These are phyloP conservation scores for Dactylellina leptospora DNA, from an alignment of 2,329 filamentous ascomycete genomes.

Conservation along the genomic window DNA sequence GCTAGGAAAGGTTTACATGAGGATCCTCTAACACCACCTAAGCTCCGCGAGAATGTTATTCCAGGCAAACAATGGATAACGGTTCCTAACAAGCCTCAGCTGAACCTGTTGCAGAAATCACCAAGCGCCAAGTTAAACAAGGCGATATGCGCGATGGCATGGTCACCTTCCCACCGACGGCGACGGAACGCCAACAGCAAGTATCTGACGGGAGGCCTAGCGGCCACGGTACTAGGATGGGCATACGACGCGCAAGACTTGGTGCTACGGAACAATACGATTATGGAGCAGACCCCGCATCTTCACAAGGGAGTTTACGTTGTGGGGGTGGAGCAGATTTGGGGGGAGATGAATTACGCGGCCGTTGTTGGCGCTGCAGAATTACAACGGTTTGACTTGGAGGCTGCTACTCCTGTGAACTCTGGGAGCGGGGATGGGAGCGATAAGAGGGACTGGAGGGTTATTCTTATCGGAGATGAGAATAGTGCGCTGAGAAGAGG, in stretches of 20 bases:
- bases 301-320: slow-evolving; percentile 9
- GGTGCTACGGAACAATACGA: slow-evolving; percentile 42
- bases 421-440: not conserved
- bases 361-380: slow-evolving; percentile 25
- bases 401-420: slow-evolving; percentile 2
- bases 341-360: slow-evolving; percentile 48
- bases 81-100: slow-evolving; percentile 42
- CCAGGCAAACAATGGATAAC: slow-evolving; percentile 33
- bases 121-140: slow-evolving; percentile 40
- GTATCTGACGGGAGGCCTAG: slow-evolving; percentile 48
- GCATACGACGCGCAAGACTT: slow-evolving; percentile 49
- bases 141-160: slow-evolving; percentile 53
- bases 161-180: slow-evolving; percentile 48
- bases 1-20: not conserved
- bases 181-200: slow-evolving; percentile 34
- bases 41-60: not conserved
- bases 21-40: slow-evolving; percentile 19
- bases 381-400: slow-evolving; percentile 5
- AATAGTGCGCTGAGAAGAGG: slow-evolving; percentile 35
- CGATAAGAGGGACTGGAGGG: slow-evolving; percentile 2
- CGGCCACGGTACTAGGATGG: slow-evolving; percentile 40
- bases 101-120: slow-evolving; percentile 28
- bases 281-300: slow-evolving; percentile 31
- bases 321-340: slow-evolving; percentile 16
- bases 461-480: slow-evolving; percentile 49